Base-by-base conservation (phyloP, 2,329 filamentous ascomycete genomes). In the Dactylellina haptotyla region DNA sequence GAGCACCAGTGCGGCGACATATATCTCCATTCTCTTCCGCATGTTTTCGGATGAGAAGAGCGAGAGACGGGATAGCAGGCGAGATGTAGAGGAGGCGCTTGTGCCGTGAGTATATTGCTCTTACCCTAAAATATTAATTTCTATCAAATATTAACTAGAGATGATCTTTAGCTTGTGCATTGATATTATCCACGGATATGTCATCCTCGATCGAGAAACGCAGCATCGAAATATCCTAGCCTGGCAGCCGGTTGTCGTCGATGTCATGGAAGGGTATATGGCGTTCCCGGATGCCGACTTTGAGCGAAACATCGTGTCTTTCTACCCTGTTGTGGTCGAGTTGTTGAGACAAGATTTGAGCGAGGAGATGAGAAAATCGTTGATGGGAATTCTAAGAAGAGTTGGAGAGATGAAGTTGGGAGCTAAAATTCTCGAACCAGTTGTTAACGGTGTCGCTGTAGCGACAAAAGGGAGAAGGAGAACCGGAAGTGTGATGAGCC, bases 161-260 rank as follows among this genome's bases (percentile, higher is more conserved):
- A 5, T 10, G 14, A 23, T 57, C 12, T 4, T 75, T 76, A 85
- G 84, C 41, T 86, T 99, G 2, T 99, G 95, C 83, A 92, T 90
- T 78, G 95, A 99, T 80, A 97, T 99, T 75, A 90, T 99, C 74
- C 87, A 88, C 37, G 90, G 89, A 12, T 99, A 96, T 81, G 88
- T 92, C 9, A 84, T 86, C 2, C 88, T 99, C 2, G 95, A 98
- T 79, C 93, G 97, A 80, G 96, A 99, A 79, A 96, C 92, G 26
- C 95, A 99, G 81, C 93, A 98, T 80, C 87, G 95, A 64, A 99
- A 99, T 81, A 97, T 99, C 63, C 87, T 96, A 25, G 96, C 96
- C 0, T 99, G 95, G 95, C 86, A 95, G 16, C 95, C 95, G 0
- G 95, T 99, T 0, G 95, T 99, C 1, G 93, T 99, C 16, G 95